Conservation (phyloP, 768 basidiomycete species). For the Solioccasus polychromus region DNA sequence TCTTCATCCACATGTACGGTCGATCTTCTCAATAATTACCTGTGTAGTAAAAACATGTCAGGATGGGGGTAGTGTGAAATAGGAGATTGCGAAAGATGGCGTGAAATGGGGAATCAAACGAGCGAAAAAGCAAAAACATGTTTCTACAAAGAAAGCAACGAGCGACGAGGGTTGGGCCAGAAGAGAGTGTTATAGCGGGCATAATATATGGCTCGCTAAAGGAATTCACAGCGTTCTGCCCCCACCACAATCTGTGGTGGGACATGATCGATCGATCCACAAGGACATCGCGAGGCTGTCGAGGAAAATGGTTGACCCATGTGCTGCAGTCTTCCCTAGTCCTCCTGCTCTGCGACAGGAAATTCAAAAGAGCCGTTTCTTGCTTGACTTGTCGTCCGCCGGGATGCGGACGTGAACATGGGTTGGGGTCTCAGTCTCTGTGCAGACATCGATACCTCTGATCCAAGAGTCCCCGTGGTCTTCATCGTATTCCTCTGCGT, state of each 20-base stretch:
- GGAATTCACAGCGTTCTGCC: no score
- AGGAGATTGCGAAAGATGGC: background rate
- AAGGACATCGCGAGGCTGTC: constrained; percentile 11
- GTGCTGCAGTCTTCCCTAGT: background rate
- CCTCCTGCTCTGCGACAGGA: background rate
- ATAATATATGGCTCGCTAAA: background rate
- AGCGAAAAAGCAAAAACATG: background rate
- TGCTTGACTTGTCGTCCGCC: constrained; percentile 69
- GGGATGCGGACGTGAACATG: constrained; percentile 76
- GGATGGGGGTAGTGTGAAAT: constrained; percentile 2
- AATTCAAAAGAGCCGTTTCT: constrained; percentile 68
- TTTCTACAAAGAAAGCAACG: background rate
- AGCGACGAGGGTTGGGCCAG: background rate
- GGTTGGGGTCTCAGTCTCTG: constrained; percentile 41
- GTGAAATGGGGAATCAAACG: background rate
- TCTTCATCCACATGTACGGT: constrained; percentile 11
- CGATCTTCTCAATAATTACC: background rate
- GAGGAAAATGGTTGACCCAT: constrained; percentile 1
- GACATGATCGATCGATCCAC: constrained; percentile 16
- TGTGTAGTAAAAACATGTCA: constrained; percentile 1
- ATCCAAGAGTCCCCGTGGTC: constrained; percentile 91
- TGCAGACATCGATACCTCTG: constrained; percentile 67
- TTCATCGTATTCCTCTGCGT: constrained; percentile 58
- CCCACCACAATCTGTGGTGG: constrained; percentile 1
- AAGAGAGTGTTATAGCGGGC: background rate